Percentiles rank a stretch among this genome's conserved stretches.
Evolutionary conservation across 495 filamentous ascomycete genomes (phyloP).

Genomic region (Lophiotrema nucula): DNA sequence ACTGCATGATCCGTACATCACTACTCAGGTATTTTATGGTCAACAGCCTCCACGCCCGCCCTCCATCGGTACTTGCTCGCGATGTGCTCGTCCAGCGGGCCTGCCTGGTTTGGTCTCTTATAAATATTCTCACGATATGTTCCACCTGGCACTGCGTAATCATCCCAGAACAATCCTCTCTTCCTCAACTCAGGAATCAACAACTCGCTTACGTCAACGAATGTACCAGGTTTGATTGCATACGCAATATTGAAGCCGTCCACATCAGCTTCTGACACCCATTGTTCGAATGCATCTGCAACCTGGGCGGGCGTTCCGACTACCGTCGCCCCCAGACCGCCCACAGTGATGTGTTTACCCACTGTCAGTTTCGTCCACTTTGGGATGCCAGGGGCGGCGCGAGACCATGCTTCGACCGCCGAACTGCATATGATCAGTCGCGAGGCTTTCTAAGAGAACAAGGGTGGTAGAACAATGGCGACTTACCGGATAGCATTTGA

Average conservation of each 20-base stretch:
- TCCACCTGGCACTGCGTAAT: slow-evolving; percentile 49
- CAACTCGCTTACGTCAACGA: slow-evolving; percentile 61
- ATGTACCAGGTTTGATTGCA: slow-evolving; percentile 59
- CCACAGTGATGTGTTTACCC: slow-evolving; percentile 21
- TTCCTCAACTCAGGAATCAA: slow-evolving; percentile 58
- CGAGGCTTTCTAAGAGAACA: no score
- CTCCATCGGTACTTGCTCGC: slow-evolving; percentile 41
- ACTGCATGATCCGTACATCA: no score
- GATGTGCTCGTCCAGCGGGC: slow-evolving; percentile 39
- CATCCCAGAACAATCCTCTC: slow-evolving; percentile 55
- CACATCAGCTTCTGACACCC: slow-evolving; percentile 26
- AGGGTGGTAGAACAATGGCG: no score
- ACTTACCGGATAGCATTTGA: slow-evolving; percentile 18
- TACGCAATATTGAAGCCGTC: slow-evolving; percentile 55
- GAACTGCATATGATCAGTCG: slow-evolving; percentile 4
- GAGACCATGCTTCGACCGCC: slow-evolving; percentile 21
- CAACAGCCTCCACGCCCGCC: slow-evolving; percentile 12
- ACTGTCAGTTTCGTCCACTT: slow-evolving; percentile 32
- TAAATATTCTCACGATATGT: slow-evolving; percentile 53
- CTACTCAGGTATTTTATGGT: slow-evolving; percentile 19
- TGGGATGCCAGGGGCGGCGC: slow-evolving; percentile 9
- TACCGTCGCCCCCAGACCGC: slow-evolving; percentile 13
- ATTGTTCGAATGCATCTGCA: slow-evolving; percentile 22
- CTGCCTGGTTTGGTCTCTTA: slow-evolving; percentile 36
- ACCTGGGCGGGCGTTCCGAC: slow-evolving; percentile 23